Evolutionary conservation across 208 protist genomes (phyloP).

Genomic region (Leptomonas pyrrhocoris): DNA sequence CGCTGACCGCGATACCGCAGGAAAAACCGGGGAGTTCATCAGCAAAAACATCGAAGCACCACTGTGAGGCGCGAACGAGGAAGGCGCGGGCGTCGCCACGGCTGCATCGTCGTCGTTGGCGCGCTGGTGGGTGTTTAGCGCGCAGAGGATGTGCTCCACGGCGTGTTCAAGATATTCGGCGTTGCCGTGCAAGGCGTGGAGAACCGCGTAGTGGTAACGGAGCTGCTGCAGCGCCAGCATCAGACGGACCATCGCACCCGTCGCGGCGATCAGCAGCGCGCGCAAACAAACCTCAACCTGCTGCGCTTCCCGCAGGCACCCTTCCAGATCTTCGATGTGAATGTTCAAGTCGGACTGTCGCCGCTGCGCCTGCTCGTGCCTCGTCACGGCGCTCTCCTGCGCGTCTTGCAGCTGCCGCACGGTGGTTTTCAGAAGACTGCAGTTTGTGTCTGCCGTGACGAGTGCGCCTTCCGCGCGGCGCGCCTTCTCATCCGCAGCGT

Average conservation of each 20-base stretch:
- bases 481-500: constrained; percentile 1
- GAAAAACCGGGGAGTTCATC: too few relatives aligned
- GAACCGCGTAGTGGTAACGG: neutral
- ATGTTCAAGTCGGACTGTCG: constrained; percentile 14
- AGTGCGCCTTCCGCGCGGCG: constrained; percentile 7
- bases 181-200: neutral
- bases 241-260: constrained; percentile 7
- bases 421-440: neutral
- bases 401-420: constrained; percentile 2
- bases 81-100: neutral
- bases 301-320: neutral
- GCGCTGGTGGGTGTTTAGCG: too few relatives aligned
- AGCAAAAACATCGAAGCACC: too few relatives aligned
- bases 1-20: too few relatives aligned
- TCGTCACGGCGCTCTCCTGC: constrained; percentile 1
- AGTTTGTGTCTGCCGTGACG: constrained; percentile 10
- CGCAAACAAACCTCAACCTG: constrained; percentile 8
- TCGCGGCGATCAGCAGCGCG: constrained; percentile 8
- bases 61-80: neutral
- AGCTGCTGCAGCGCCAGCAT: constrained; percentile 10
- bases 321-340: constrained; percentile 35
- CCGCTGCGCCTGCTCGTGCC: constrained; percentile 8
- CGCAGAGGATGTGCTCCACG: constrained; percentile 4
- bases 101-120: neutral
- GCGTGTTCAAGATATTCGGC: neutral